These are phyloP conservation scores for Aureobasidium sp. DNA, from an alignment of 2,329 filamentous ascomycete species.

Conservation along the genomic window DNA sequence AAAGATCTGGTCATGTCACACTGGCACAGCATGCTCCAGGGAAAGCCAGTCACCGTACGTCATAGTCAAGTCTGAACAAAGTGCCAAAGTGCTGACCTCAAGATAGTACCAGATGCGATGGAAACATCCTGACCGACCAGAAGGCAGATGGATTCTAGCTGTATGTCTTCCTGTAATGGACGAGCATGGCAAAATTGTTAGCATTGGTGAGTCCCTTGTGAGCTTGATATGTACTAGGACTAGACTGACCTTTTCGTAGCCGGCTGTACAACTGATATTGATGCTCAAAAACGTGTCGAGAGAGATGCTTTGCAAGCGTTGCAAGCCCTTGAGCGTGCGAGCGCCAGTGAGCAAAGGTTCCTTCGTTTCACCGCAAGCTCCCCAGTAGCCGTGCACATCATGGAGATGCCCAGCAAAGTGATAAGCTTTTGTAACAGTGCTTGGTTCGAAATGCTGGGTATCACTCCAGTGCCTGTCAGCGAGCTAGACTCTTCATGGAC, in stretches of 20 bases:
- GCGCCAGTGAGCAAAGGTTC: slow-evolving; percentile 33
- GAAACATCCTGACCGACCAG: neutral
- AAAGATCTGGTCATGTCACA: slow-evolving; percentile 8
- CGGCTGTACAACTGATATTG: slow-evolving; percentile 24
- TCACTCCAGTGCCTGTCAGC: slow-evolving; percentile 28
- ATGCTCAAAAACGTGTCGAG: slow-evolving; percentile 22
- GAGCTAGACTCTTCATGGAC: slow-evolving; percentile 41
- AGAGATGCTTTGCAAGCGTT: slow-evolving; percentile 34
- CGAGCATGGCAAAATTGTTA: slow-evolving; percentile 18
- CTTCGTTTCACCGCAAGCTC: slow-evolving; percentile 25
- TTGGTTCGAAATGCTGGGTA: slow-evolving; percentile 2
- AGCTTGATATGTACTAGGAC: neutral
- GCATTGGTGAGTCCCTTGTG: slow-evolving; percentile 4
- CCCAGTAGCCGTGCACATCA: slow-evolving; percentile 27
- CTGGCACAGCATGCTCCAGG: slow-evolving; percentile 1
- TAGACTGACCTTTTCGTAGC: neutral
- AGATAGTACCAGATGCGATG: slow-evolving; percentile 12
- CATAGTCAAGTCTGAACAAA: neutral
- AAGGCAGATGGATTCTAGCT: slow-evolving; percentile 21
- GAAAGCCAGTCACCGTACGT: slow-evolving; percentile 7
- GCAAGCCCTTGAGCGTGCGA: slow-evolving; percentile 31
- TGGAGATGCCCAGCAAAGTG: slow-evolving; percentile 17
- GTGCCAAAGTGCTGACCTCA: neutral
- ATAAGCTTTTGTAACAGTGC: slow-evolving; percentile 5
- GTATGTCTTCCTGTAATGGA: slow-evolving; percentile 21